These are phyloP conservation scores for Citeromyces hawaiiensis DNA, from an alignment of 1,139 yeast genomes.

Conservation along the genomic window DNA sequence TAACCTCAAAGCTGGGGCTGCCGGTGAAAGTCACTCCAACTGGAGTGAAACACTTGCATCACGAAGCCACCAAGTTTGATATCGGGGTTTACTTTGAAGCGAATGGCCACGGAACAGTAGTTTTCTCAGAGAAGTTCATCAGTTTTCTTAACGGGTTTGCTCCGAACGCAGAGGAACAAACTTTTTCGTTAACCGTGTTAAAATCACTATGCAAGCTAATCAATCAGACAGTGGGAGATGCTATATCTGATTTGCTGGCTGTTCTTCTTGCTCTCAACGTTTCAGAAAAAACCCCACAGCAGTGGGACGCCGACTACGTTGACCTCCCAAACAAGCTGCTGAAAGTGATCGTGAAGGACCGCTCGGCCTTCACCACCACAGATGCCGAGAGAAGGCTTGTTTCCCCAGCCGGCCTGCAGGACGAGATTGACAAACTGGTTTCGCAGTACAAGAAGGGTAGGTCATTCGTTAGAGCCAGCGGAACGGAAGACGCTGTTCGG, in stretches of 20 bases:
- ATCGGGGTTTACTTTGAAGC: conserved; percentile 96
- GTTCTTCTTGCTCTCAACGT: conserved; percentile 53
- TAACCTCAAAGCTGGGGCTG: conserved; percentile 44
- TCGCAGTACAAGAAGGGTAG: conserved; percentile 49
- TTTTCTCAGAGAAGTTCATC: conserved; percentile 54
- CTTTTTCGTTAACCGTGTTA: conserved; percentile 17
- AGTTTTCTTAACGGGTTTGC: conserved; percentile 6
- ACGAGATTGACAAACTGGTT: conserved; percentile 54
- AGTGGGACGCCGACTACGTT: conserved; percentile 68
- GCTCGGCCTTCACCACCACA: conserved; percentile 68
- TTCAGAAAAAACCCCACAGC: conserved; percentile 29
- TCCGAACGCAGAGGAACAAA: conserved; percentile 17
- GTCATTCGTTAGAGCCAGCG: conserved; percentile 93
- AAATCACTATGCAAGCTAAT: conserved; percentile 34
- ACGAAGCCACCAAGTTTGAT: conserved; percentile 70
- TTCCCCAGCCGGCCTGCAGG: conserved; percentile 71
- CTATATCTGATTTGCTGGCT: conserved; percentile 76
- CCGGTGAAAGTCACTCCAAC: conserved; percentile 90
- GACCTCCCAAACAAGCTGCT: conserved; percentile 81
- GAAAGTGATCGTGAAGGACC: conserved; percentile 74
- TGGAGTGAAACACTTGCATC: conserved; percentile 92
- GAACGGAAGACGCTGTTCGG: conserved; percentile 96
- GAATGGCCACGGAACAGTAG: conserved; percentile 97
- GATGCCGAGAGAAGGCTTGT: conserved; percentile 80
- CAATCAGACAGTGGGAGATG: conserved; percentile 96